These are phyloP conservation scores for Penicillium expansum DNA, from an alignment of 2,329 filamentous ascomycete genomes.

Conservation along the genomic window DNA sequence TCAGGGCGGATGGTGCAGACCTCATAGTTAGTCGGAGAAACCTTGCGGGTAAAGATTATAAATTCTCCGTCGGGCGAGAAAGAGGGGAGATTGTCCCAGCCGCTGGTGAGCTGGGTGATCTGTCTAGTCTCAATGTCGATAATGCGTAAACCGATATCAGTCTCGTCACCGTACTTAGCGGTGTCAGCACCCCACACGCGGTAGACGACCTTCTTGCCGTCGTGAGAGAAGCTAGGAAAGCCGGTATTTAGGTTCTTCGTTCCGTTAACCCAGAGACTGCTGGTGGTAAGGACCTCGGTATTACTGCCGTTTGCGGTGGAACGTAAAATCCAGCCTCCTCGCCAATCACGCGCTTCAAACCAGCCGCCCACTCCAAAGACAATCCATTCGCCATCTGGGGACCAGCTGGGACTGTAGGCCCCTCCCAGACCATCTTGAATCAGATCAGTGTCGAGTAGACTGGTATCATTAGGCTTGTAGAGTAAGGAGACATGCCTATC, in stretches of 20 bases:
- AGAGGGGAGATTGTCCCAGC: slow-evolving; percentile 15
- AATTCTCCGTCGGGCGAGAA: slow-evolving; percentile 15
- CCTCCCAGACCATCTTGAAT: slow-evolving; percentile 32
- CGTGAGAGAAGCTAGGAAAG: slow-evolving; percentile 17
- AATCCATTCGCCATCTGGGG: slow-evolving; percentile 38
- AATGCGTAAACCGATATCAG: slow-evolving; percentile 14
- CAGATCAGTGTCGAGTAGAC: slow-evolving; percentile 17
- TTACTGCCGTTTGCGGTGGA: slow-evolving; percentile 10
- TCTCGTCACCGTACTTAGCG: not conserved
- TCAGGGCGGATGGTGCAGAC: slow-evolving; percentile 45
- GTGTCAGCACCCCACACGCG: slow-evolving; percentile 11
- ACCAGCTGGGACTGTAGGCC: slow-evolving; percentile 45
- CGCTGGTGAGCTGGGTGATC: slow-evolving; percentile 7
- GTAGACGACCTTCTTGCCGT: slow-evolving; percentile 17
- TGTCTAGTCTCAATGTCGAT: slow-evolving; percentile 13
- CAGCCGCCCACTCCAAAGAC: slow-evolving; percentile 16
- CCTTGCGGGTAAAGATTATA: slow-evolving; percentile 19
- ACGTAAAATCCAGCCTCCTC: slow-evolving; percentile 12
- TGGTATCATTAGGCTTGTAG: slow-evolving; percentile 25
- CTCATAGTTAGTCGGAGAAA: slow-evolving; percentile 8
- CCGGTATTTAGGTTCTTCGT: slow-evolving; percentile 9
- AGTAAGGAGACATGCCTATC: slow-evolving; percentile 25
- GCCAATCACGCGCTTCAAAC: slow-evolving; percentile 12
- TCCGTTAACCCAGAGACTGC: not conserved
- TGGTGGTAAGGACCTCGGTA: slow-evolving; percentile 6